phyloP scores from a whole-genome alignment of 345 rosid genomes.

The Syzygium oleosum region DNA sequence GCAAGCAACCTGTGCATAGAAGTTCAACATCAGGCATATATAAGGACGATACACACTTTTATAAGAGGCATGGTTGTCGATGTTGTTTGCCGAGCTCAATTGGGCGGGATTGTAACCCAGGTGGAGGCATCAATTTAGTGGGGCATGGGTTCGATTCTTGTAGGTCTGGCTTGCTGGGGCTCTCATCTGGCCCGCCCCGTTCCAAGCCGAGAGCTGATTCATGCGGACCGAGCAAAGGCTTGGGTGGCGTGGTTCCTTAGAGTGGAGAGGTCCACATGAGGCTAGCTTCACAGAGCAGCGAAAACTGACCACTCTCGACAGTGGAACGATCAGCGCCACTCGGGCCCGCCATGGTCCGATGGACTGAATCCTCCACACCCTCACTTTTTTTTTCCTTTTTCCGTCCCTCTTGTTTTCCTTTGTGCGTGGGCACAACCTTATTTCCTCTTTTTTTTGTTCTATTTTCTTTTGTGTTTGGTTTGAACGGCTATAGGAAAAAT shows the following conservation, averaged over 20 bases:
- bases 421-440: no score
- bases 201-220: conserved; percentile 20
- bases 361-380: neutral
- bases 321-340: conserved; percentile 21
- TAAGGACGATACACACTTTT: neutral
- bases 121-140: conserved; percentile 4
- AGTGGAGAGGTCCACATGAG: conserved; percentile 24
- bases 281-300: conserved; percentile 44
- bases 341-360: neutral
- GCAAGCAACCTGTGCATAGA: neutral
- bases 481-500: no score
- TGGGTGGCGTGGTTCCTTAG: no score
- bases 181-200: conserved; percentile 9
- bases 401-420: no score
- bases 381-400: neutral
- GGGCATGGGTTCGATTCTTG: neutral
- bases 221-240: neutral
- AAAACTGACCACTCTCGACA: conserved; percentile 21
- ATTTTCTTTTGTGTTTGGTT: no score
- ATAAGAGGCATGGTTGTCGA: neutral
- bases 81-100: neutral
- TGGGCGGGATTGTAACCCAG: conserved; percentile 9
- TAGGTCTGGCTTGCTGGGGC: conserved; percentile 1
- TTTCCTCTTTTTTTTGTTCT: no score
- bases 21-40: neutral